Evolutionary conservation across 805 yeast species (phyloP).

Genomic region (Myxozyma monticola): DNA sequence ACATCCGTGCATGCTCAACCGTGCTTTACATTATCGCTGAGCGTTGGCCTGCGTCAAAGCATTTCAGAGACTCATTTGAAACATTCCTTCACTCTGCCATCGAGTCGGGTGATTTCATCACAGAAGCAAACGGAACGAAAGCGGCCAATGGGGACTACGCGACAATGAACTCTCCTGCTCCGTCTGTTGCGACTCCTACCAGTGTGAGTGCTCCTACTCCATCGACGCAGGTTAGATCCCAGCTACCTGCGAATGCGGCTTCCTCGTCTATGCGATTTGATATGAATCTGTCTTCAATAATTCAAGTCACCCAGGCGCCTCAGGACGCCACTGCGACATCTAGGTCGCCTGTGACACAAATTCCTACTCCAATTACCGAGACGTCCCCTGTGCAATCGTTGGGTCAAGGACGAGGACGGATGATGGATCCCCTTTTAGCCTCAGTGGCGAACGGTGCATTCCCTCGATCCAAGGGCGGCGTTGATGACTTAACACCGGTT

Average conservation of each 20-base stretch:
- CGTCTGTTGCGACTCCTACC: not conserved
- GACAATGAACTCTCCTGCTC: not conserved
- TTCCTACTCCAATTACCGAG: not conserved
- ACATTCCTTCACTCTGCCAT: conserved; percentile 23
- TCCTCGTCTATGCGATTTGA: conserved; percentile 14
- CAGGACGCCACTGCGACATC: not conserved
- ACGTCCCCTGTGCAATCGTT: too few species aligned
- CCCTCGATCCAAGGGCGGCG: not conserved
- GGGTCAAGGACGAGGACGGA: too few species aligned
- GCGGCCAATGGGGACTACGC: not conserved
- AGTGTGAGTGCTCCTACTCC: not conserved
- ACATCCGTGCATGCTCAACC: conserved; percentile 27
- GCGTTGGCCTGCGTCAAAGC: conserved; percentile 30
- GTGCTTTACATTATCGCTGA: conserved; percentile 26
- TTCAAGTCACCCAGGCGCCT: conserved; percentile 4
- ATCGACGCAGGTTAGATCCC: not conserved
- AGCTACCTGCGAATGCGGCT: not conserved
- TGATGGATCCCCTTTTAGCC: too few species aligned
- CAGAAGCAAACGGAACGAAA: not conserved
- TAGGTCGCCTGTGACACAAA: not conserved
- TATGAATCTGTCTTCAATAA: conserved; percentile 18
- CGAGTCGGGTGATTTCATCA: conserved; percentile 15
- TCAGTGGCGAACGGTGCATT: not conserved
- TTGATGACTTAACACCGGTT: conserved; percentile 11
- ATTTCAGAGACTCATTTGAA: conserved; percentile 27